Percentiles rank a stretch among this genome's conserved stretches.
Conservation (phyloP, 129 eudicot species). For the carrot (Daucus carota) region DNA sequence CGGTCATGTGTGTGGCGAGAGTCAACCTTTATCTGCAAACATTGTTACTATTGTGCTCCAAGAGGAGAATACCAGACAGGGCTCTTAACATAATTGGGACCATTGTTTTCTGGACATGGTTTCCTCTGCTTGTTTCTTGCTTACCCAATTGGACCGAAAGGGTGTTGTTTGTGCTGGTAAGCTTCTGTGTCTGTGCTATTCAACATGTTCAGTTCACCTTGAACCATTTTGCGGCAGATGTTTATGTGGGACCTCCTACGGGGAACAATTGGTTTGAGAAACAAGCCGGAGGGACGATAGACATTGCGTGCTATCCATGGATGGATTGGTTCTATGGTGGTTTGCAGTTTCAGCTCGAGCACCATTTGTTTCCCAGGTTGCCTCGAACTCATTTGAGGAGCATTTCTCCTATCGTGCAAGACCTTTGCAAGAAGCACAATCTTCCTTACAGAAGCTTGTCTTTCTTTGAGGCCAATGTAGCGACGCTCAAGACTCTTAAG, state of each 20-base stretch:
- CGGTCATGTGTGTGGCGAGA: constrained; percentile 78
- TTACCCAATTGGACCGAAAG: constrained; percentile 82
- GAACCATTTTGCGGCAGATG: constrained; percentile 80
- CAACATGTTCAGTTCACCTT: constrained; percentile 78
- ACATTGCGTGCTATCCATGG: constrained; percentile 49
- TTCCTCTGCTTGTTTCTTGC: constrained; percentile 67
- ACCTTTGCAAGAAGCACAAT: constrained; percentile 79
- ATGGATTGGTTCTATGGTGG: constrained; percentile 99
- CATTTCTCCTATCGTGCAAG: constrained; percentile 61
- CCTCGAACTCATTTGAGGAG: constrained; percentile 83
- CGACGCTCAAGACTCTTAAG: constrained; percentile 60
- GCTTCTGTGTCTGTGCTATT: constrained; percentile 56
- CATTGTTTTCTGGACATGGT: constrained; percentile 87
- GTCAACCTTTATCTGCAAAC: constrained; percentile 80
- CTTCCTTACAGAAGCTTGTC: constrained; percentile 74
- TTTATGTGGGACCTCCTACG: constrained; percentile 70
- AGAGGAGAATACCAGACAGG: constrained; percentile 59
- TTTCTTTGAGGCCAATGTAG: constrained; percentile 61
- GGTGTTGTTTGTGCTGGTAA: constrained; percentile 55
- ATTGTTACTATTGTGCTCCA: constrained; percentile 53
- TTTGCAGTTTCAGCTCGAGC: constrained; percentile 84
- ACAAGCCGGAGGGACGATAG: constrained; percentile 81
- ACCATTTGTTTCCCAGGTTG: constrained; percentile 87
- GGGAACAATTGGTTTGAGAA: constrained; percentile 94
- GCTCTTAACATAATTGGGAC: constrained; percentile 66